Evolutionary conservation across 1,139 yeast genomes (phyloP).

Genomic region (Debaryomyces robertsiae): DNA sequence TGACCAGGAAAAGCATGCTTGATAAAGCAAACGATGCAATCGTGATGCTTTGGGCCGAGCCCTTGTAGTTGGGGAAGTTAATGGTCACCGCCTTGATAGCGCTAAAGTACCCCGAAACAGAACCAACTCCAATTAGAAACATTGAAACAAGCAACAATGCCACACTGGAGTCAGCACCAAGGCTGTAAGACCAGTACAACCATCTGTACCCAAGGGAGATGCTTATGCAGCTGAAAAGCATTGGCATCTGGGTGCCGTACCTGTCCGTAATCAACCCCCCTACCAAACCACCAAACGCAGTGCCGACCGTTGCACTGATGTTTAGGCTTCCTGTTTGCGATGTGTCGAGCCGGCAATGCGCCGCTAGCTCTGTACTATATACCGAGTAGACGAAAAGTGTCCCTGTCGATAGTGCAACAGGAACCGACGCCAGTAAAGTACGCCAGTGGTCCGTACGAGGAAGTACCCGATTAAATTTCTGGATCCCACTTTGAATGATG

Average conservation of each 20-base stretch:
- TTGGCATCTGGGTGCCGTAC: conserved; percentile 39
- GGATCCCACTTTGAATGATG: conserved; percentile 19
- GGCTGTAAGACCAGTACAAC: conserved; percentile 25
- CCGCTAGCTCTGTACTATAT: conserved; percentile 36
- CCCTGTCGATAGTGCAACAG: conserved; percentile 38
- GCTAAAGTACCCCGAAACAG: conserved; percentile 38
- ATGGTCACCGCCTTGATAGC: conserved; percentile 38
- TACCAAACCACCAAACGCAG: conserved; percentile 35
- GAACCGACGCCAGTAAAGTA: conserved; percentile 28
- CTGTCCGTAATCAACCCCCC: conserved; percentile 36
- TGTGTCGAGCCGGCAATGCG: conserved; percentile 30
- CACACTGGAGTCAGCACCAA: conserved; percentile 21
- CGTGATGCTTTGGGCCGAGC: conserved; percentile 40
- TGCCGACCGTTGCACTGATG: conserved; percentile 34
- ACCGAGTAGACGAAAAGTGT: conserved; percentile 38
- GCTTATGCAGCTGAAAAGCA: conserved; percentile 28
- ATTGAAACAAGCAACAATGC: conserved; percentile 28
- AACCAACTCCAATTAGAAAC: conserved; percentile 37
- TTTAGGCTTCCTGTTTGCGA: conserved; percentile 33
- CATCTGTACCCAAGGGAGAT: conserved; percentile 32
- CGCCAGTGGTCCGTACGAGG: conserved; percentile 34
- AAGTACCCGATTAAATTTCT: conserved; percentile 23
- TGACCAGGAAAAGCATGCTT: conserved; percentile 29
- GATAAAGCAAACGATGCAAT: conserved; percentile 44
- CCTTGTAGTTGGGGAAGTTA: conserved; percentile 34